Evolutionary conservation across 768 basidiomycete species (phyloP), one percentile per base, ranked within the genome.

Genomic region (Calvatia gigantea): DNA sequence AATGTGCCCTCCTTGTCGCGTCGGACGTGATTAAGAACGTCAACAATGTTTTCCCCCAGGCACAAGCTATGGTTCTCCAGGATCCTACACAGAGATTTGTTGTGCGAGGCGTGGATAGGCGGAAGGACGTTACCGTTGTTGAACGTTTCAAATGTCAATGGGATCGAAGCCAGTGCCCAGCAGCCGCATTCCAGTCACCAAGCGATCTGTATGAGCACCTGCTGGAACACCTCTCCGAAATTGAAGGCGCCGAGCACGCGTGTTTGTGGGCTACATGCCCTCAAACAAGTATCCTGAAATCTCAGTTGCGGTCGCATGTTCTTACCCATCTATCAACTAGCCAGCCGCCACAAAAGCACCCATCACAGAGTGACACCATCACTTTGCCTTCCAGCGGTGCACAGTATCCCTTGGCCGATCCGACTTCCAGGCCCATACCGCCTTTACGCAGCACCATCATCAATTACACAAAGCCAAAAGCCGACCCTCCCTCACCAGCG

Each of bases 21-120:
- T 87, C 91, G 1, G 96, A 99, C 41, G 91, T 97, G 46, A 98
- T 99, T 69, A 95, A 96, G 70, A 91, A 90, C 59, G 91, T 95
- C 58, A 91, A 83, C 46, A 72, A 82, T 8, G 88, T 94, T 25
- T 96, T 94, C 64, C 88, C 91, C 5, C 81, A 85, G 45, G 93
- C 94, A 0, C 83, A 86, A 61, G 93, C 95, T 1, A 92, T 92
- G 85, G 91, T 95, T 19, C 76, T 91, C 32, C 81, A 77, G 32
- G 88, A 85, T 1, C 80, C 83, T 4, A 78, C 82, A 3, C 87
- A 86, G 61, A 79, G 83, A 51, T 99, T 96, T 64, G 79, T 99
- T 35, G 92, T 99, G 45, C 86, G 87, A 33, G 94, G 94, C 5
- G 87, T 98, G 39, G 83, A 86, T 56, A 72, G 87, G 51, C 76